Conservation (phyloP, 768 basidiomycete species). For the Stropharia rugosoannulata region DNA sequence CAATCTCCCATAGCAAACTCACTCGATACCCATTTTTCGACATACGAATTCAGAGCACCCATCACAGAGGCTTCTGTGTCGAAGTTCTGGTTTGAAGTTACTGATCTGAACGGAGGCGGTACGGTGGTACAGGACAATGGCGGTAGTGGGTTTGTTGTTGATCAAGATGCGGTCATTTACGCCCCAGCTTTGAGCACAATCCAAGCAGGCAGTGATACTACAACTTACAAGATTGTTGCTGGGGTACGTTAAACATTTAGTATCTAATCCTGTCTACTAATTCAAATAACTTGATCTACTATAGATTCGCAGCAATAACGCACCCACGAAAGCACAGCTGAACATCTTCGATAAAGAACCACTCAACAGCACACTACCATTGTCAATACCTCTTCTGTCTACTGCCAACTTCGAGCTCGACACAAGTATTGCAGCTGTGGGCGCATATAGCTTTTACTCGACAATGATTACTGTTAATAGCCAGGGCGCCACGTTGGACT, state of each 20-base stretch:
- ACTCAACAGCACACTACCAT: background rate
- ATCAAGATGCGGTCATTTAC: conserved; percentile 35
- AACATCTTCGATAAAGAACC: background rate
- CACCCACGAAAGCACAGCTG: background rate
- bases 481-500: background rate
- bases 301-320: background rate
- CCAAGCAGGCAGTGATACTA: background rate
- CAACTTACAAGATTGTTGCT: background rate
- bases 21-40: conserved; percentile 27
- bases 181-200: conserved; percentile 27
- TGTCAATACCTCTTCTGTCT: background rate
- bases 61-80: conserved; percentile 32
- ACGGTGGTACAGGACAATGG: conserved; percentile 30
- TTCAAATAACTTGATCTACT: background rate
- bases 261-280: background rate
- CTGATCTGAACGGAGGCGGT: conserved; percentile 31
- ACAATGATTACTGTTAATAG: background rate
- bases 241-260: background rate
- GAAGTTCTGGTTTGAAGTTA: conserved; percentile 40
- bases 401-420: background rate
- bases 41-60: conserved; percentile 34
- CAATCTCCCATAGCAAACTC: conserved; percentile 20
- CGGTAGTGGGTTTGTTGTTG: conserved; percentile 29
- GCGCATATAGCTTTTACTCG: background rate
- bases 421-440: background rate